Conservation (phyloP, 768 basidiomycete genomes). For the Trichaptum fuscoviolaceum region DNA sequence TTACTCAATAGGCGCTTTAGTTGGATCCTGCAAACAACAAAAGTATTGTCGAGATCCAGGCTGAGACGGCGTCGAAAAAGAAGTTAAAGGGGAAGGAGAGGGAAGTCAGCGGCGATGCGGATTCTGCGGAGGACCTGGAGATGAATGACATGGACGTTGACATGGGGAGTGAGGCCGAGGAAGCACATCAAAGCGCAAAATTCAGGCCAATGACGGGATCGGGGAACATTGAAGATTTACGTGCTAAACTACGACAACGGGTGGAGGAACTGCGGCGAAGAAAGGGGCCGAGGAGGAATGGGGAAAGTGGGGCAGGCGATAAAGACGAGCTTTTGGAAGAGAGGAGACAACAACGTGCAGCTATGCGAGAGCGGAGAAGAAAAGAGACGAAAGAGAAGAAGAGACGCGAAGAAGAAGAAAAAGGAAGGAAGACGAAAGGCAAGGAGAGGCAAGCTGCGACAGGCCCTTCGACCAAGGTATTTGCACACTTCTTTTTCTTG, state of each 20-base stretch:
- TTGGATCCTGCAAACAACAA: conserved; percentile 92
- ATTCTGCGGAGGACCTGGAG: conserved; percentile 27
- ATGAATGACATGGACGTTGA: conserved; percentile 31
- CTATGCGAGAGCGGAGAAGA: conserved; percentile 78
- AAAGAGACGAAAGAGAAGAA: conserved; percentile 86
- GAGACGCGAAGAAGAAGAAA: conserved; percentile 53
- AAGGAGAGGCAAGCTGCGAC: conserved; percentile 39
- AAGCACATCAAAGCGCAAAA: conserved; percentile 26
- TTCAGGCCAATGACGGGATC: conserved; percentile 58
- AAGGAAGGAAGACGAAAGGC: conserved; percentile 42
- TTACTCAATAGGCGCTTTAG: conserved; percentile 32
- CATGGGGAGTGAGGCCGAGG: conserved; percentile 23
- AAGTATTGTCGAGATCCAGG: conserved; percentile 67
- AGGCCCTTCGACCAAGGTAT: conserved; percentile 51
- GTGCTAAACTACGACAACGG: conserved; percentile 68
- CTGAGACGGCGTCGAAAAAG: conserved; percentile 36
- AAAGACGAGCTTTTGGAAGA: conserved; percentile 83
- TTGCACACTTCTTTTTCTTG: conserved; percentile 11
- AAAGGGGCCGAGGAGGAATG: conserved; percentile 23
- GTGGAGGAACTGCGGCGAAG: conserved; percentile 64
- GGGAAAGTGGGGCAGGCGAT: conserved; percentile 45
- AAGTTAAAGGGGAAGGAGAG: conserved; percentile 47
- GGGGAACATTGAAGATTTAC: conserved; percentile 58
- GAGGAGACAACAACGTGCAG: conserved; percentile 67
- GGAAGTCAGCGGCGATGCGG: conserved; percentile 29